Percentiles rank a stretch among this genome's conserved stretches.
phyloP scores from a whole-genome alignment of 1,284 basidiomycete genomes.

The Earliella scabrosa region DNA sequence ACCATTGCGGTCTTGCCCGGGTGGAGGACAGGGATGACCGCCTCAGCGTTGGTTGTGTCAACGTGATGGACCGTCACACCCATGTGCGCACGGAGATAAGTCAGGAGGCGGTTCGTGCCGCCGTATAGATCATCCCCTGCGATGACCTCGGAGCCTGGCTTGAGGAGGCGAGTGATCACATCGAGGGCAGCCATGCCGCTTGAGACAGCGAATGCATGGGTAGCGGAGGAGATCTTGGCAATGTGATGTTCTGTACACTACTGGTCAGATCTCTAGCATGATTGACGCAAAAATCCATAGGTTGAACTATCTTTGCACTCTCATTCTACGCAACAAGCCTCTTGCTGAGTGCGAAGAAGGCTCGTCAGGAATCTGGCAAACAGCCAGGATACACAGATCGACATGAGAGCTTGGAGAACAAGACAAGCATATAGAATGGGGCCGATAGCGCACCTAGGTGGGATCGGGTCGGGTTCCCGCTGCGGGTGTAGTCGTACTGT shows the following conservation, averaged over 20 bases:
- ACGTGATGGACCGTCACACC: constrained; percentile 93
- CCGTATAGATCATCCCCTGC: constrained; percentile 99
- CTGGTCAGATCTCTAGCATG: neutral
- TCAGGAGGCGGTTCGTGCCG: constrained; percentile 94
- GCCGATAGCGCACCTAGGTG: constrained; percentile 77
- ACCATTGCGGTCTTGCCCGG: constrained; percentile 88
- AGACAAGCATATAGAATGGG: too few species aligned
- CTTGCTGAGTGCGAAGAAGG: too few species aligned
- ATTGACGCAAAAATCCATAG: too few species aligned
- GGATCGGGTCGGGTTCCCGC: constrained; percentile 95
- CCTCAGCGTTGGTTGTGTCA: constrained; percentile 83
- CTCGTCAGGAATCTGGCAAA: too few species aligned
- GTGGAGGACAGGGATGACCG: constrained; percentile 68
- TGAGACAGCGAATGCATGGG: constrained; percentile 89
- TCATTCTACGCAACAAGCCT: too few species aligned
- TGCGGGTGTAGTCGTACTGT: constrained; percentile 93
- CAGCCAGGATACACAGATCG: too few species aligned
- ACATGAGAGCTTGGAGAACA: too few species aligned
- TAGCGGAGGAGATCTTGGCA: constrained; percentile 91
- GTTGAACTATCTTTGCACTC: too few species aligned
- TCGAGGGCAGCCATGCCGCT: constrained; percentile 99
- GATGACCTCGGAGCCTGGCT: constrained; percentile 93
- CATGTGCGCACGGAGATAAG: constrained; percentile 88
- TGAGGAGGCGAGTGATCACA: constrained; percentile 91
- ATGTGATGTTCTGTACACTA: constrained; percentile 82